A percentile compares a stretch with the other conserved stretches of the same genome.
Conservation (phyloP, 148 eudicot genomes). For the Camellia granthamiana region DNA sequence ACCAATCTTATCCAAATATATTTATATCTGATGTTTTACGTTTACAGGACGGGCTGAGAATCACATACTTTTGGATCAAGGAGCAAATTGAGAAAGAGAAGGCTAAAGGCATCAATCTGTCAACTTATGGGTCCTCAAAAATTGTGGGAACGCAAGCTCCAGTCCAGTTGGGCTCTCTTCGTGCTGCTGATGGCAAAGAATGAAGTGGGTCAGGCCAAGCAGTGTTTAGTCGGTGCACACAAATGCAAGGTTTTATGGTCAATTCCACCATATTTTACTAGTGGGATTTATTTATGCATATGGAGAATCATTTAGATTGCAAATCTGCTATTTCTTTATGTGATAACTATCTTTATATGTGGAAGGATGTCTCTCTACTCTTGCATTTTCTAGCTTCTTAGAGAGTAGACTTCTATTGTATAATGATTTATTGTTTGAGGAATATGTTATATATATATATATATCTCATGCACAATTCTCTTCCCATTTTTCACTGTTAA, state of each 20-base stretch:
- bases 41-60: conserved; percentile 80
- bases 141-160: conserved; percentile 97
- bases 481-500: too few species aligned
- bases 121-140: conserved; percentile 81
- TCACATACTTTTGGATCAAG: conserved; percentile 94
- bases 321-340: background rate
- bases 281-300: background rate
- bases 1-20: background rate
- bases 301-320: background rate
- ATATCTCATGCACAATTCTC: too few species aligned
- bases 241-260: background rate
- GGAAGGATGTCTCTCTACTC: background rate
- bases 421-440: background rate
- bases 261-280: background rate
- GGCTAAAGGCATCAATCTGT: conserved; percentile 51
- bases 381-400: background rate
- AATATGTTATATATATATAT: too few species aligned
- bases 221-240: background rate
- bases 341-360: background rate
- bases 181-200: conserved; percentile 97
- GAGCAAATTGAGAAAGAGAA: conserved; percentile 94
- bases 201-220: conserved; percentile 21
- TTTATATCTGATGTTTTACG: too few species aligned
- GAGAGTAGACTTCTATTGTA: background rate
- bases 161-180: conserved; percentile 84